A percentile compares a stretch with the other conserved stretches of the same genome.
phyloP scores from a whole-genome alignment of 768 basidiomycete species.

The Ramaria rubella region DNA sequence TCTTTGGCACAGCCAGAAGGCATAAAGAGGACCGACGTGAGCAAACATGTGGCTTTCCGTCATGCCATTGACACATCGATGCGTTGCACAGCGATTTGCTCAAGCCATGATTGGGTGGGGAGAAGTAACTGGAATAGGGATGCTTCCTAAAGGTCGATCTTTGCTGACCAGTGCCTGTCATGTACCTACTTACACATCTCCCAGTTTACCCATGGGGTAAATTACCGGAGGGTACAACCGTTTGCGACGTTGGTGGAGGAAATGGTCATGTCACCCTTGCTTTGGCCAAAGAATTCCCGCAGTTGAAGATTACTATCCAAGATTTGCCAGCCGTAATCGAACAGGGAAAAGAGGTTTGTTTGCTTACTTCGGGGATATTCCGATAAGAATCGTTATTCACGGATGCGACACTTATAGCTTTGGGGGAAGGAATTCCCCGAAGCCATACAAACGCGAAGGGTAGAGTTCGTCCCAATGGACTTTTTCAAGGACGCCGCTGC shows the following conservation, averaged over 20 bases:
- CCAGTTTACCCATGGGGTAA: slow-evolving; percentile 10
- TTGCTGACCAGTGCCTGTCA: background rate
- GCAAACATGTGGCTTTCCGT: background rate
- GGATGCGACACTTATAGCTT: slow-evolving; percentile 12
- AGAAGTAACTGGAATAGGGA: background rate
- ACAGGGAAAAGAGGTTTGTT: slow-evolving; percentile 9
- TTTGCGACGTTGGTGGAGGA: slow-evolving; percentile 13
- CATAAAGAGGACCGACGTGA: background rate
- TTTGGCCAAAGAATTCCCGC: slow-evolving; percentile 1
- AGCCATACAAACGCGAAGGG: slow-evolving; percentile 28
- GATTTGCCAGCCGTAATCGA: slow-evolving; percentile 9
- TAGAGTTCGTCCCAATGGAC: slow-evolving; percentile 34
- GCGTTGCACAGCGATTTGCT: background rate
- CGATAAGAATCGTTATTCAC: background rate
- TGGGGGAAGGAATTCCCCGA: slow-evolving; percentile 31
- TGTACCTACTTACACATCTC: background rate
- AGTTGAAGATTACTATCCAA: slow-evolving; percentile 8
- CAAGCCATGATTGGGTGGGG: slow-evolving; percentile 9
- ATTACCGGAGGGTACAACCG: background rate
- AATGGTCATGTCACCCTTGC: slow-evolving; percentile 9
- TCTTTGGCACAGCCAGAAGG: background rate
- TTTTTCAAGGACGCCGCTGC: slow-evolving; percentile 35
- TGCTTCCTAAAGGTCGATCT: background rate
- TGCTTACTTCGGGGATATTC: background rate
- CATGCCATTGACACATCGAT: background rate